Percentiles rank a stretch among this genome's conserved stretches.
These are phyloP conservation scores for Rhizopus delemar DNA, from an alignment of 371 early-diverging fungal genomes.

Conservation along the genomic window DNA sequence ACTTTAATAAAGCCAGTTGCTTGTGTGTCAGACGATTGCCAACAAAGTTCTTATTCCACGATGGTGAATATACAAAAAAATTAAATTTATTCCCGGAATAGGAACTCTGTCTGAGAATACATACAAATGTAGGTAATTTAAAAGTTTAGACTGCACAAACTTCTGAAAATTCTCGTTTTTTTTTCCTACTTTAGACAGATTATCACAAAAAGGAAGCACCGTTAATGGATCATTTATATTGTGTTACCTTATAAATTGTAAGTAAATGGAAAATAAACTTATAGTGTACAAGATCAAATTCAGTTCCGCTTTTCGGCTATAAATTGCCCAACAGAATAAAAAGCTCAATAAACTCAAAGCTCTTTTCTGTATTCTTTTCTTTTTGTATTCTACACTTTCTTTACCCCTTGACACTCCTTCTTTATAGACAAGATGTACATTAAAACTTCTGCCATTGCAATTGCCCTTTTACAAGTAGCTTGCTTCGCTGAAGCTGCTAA, in stretches of 20 bases:
- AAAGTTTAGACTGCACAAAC: too few species aligned
- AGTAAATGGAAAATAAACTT: background rate
- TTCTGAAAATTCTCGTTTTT: conserved; percentile 15
- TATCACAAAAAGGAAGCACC: conserved; percentile 22
- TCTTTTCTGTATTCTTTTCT: background rate
- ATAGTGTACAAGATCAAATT: background rate
- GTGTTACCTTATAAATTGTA: background rate
- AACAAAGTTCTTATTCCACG: background rate
- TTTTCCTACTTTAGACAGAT: conserved; percentile 21
- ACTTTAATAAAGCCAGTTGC: too few species aligned
- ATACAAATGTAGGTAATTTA: background rate
- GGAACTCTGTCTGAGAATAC: background rate
- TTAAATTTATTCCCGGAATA: background rate
- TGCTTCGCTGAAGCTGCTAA: conserved; percentile 23
- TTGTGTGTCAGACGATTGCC: too few species aligned
- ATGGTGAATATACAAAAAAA: background rate
- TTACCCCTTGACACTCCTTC: conserved; percentile 9
- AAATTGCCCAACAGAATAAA: too few species aligned
- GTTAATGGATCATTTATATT: background rate
- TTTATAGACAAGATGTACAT: conserved; percentile 15
- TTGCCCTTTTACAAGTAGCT: conserved; percentile 24
- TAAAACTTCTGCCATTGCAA: conserved; percentile 22
- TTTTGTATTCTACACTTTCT: background rate
- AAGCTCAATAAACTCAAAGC: background rate
- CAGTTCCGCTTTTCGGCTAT: background rate